Percentiles rank a stretch among this genome's conserved stretches.
Conservation (phyloP, 2,329 filamentous ascomycete species). For the Neonectria hederae region DNA sequence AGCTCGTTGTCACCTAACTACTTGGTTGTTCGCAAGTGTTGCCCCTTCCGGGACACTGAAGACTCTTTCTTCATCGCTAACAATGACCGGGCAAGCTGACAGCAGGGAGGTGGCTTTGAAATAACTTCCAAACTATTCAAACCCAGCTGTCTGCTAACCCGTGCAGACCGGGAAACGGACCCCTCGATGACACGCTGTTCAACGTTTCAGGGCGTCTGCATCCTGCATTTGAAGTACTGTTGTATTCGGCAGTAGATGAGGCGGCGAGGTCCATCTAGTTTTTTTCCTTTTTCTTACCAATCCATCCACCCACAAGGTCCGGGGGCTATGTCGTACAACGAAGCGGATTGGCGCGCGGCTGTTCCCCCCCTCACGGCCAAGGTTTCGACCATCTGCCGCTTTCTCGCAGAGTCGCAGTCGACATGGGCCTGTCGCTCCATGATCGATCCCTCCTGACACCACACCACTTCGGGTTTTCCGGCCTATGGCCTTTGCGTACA, state of each 20-base stretch:
- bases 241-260: slow-evolving; percentile 19
- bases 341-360: slow-evolving; percentile 30
- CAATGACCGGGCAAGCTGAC: neutral
- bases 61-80: neutral
- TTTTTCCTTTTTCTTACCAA: too few species aligned
- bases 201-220: slow-evolving; percentile 29
- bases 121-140: slow-evolving; percentile 20
- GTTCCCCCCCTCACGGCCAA: slow-evolving; percentile 25
- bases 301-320: slow-evolving; percentile 27
- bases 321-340: slow-evolving; percentile 23
- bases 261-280: slow-evolving; percentile 7
- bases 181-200: slow-evolving; percentile 4
- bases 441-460: neutral
- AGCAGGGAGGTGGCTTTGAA: slow-evolving; percentile 6
- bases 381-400: slow-evolving; percentile 28
- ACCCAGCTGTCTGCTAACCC: slow-evolving; percentile 16
- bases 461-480: neutral
- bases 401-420: neutral
- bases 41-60: neutral
- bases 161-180: slow-evolving; percentile 10
- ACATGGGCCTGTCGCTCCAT: neutral
- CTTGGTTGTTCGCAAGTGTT: neutral
- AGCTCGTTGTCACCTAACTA: neutral
- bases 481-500: neutral
- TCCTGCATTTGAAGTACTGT: slow-evolving; percentile 14